Evolutionary conservation across 257 asterid species (phyloP), one percentile per base, ranked within the genome.

Genomic region (Schizonepeta tenuifolia): DNA sequence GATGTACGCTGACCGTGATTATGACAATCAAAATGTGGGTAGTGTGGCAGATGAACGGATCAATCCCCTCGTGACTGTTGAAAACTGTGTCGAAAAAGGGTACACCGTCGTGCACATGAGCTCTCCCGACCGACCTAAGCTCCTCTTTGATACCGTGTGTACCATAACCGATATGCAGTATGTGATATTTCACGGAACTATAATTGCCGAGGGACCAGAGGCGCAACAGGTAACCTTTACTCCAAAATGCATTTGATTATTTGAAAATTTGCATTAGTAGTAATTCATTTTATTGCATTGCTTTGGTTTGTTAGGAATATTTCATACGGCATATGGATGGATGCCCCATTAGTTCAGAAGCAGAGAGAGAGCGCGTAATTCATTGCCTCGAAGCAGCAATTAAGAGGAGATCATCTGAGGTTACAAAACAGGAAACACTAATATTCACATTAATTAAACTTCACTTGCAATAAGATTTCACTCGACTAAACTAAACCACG

Each of bases 1-100:
- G 80, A 86, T 93, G 97, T 90, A 93, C 31, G 95, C 88, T 21
- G 90, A 86, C 74, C 83, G 90, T 22, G 96, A 86, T 40, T 88
- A 83, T 13, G 96, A 88, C 53, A 59, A 65, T 9, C 81, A 75
- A 1, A 55, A 65, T 17, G 50, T 51, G 40, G 75, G 53, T 43
- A 33, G 41, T 12, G 74, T 17, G n/a, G 22, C 26, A 3, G 26
- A 60, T 33, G 81, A 77, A 17, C 79, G 69, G 60, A 65, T 35
- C 13, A 82, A 79, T 60, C 86, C 86, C 1, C 40, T 73, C 6
- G 96, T 87, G 63, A 75, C 57, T 8, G 83, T 83, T 2, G 86
- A 85, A 55, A 77, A 87, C 51, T 85, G 89, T 41, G 75, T 56
- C 0, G 91, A 87, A 10, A 87, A 74, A 47, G 92, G 79, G 38